Conservation (phyloP, 352 stramenopile genomes). For the Pythium folliculosum region DNA sequence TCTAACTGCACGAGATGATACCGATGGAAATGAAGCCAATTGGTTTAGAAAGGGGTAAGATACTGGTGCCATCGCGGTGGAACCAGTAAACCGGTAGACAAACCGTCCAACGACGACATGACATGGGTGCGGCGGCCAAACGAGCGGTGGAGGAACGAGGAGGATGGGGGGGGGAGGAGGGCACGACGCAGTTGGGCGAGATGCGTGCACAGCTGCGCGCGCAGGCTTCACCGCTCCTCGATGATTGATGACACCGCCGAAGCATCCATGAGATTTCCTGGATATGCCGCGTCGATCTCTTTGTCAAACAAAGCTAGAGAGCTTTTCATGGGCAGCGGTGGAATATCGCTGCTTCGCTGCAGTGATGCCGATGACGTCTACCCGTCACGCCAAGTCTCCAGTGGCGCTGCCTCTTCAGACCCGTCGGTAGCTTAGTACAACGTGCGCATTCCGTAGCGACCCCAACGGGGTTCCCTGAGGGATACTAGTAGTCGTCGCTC, state of each 20-base stretch:
- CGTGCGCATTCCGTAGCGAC: no score
- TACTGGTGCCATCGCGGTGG: conserved; percentile 23
- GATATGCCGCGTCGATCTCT: no score
- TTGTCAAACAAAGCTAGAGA: no score
- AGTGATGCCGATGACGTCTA: no score
- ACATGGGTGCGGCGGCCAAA: neutral
- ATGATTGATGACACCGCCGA: neutral
- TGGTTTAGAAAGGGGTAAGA: conserved; percentile 19
- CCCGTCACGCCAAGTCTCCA: no score
- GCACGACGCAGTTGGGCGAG: neutral
- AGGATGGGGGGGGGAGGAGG: conserved; percentile 3
- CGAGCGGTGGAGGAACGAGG: neutral
- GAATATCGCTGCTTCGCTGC: no score
- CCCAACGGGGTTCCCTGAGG: no score
- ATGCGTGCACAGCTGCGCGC: neutral
- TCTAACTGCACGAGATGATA: neutral
- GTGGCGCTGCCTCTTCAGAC: no score
- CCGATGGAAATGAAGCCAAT: conserved; percentile 12
- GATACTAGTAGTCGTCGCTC: no score
- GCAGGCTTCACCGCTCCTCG: neutral
- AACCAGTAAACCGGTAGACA: conserved; percentile 22
- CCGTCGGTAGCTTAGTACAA: no score
- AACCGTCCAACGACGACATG: neutral
- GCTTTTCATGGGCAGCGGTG: no score
- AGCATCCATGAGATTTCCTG: no score